Evolutionary conservation across 2,329 filamentous ascomycete species (phyloP), one percentile per base, ranked within the genome.

Genomic region (Trichoderma atroviride): DNA sequence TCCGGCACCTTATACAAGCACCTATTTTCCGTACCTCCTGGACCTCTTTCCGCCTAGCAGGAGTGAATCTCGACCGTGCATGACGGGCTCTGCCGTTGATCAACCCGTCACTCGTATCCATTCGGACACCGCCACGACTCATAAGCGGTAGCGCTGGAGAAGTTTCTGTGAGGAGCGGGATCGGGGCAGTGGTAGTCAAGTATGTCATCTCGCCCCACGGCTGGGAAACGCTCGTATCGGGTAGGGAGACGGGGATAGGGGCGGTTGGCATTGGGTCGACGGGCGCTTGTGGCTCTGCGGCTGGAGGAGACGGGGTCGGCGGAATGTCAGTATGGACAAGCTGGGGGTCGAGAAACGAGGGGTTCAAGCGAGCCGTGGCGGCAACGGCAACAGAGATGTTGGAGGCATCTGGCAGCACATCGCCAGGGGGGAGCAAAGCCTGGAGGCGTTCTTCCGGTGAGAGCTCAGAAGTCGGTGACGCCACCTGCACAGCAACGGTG

Each of bases 1-100:
- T 90, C 47, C 88, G 84, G 74, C 89, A 91, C 56, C 89, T 82
- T 64, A 90, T 89, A 73, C 89, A 91, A 14, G 89, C 88, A 6
- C 89, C 89, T 43, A 88, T 84, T 73, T 88, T 88, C 29, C 89
- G 85, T 27, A 91, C 87, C 71, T 88, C 86, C 72, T 89, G 87
- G 2, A 91, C 88, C 74, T 91, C 87, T 74, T 87, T 89, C 27
- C 89, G 83, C n/a, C 89, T 83, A 1, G 80, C 80, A 5, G 86
- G 81, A 24, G 84, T 86, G 72, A 90, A 90, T 10, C 86, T 82
- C 4, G 87, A 86, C 11, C 88, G 84, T 9, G 84, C 83, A 73
- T 89, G 84, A 19, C 84, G 84, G 1, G 83, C 80, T 65, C 82
- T 83, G 13, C 85, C 84, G 57, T 87, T 83, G 1, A 82, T 77